Percentiles rank a stretch among this genome's conserved stretches.
phyloP scores from a whole-genome alignment of 208 protist genomes.

The Acanthamoeba royreba region DNA sequence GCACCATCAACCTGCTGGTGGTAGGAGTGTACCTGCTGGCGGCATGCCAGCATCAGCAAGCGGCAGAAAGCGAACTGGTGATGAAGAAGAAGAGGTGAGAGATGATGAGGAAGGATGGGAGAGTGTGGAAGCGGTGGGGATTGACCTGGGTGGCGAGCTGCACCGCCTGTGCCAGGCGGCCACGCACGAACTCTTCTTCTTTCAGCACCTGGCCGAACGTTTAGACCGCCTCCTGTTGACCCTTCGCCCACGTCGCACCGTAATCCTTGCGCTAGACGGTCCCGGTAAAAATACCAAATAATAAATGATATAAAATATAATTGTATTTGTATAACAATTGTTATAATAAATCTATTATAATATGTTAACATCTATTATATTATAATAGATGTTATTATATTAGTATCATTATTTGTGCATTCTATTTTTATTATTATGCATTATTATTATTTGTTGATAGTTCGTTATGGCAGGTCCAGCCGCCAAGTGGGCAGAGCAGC shows the following conservation, averaged over 20 bases:
- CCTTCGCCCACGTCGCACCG: not conserved
- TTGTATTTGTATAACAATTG: too few relatives aligned
- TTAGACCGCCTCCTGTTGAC: not conserved
- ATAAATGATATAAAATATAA: not conserved
- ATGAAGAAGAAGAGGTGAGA: too few relatives aligned
- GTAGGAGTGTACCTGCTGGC: too few relatives aligned
- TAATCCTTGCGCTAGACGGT: not conserved
- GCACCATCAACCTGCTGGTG: not conserved
- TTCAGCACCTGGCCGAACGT: not conserved
- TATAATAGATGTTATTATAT: not conserved
- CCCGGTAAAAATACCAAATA: not conserved
- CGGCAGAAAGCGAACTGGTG: too few relatives aligned
- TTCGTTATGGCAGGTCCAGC: not conserved
- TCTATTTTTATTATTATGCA: too few relatives aligned
- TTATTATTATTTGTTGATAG: not conserved
- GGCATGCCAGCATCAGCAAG: too few relatives aligned
- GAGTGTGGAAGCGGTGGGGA: not conserved
- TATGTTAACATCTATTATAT: too few relatives aligned
- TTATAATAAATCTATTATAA: too few relatives aligned
- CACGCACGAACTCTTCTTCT: conserved; percentile 24
- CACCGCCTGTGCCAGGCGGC: not conserved
- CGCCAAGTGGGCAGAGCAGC: conserved; percentile 30
- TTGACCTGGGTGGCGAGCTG: not conserved
- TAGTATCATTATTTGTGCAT: too few relatives aligned
- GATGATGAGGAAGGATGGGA: not conserved